phyloP scores from a whole-genome alignment of 2,329 filamentous ascomycete species.

The Proliferodiscus dingleyae region DNA sequence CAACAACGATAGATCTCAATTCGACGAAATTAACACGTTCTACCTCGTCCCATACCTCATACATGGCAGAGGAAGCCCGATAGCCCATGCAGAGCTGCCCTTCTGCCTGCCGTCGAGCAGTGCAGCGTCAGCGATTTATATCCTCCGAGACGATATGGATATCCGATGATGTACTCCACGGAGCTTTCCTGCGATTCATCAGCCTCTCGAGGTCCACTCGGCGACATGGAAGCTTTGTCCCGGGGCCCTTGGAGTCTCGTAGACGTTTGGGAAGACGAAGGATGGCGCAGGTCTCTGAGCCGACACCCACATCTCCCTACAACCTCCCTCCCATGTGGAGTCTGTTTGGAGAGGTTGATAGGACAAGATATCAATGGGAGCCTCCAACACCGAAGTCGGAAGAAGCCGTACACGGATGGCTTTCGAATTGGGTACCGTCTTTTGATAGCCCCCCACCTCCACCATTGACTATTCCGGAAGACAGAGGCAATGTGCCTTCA shows the following conservation, averaged over 20 bases:
- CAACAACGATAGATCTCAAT: background rate
- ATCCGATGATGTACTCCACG: constrained; percentile 49
- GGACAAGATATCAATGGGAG: constrained; percentile 29
- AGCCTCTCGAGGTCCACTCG: constrained; percentile 27
- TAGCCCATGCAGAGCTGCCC: constrained; percentile 42
- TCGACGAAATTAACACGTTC: background rate
- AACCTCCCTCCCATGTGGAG: constrained; percentile 18
- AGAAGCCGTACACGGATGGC: background rate
- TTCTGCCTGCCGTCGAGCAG: constrained; percentile 46
- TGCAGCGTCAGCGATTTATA: constrained; percentile 37
- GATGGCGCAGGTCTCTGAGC: constrained; percentile 28
- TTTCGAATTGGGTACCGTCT: constrained; percentile 15
- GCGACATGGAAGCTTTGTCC: constrained; percentile 33
- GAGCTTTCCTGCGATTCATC: constrained; percentile 45
- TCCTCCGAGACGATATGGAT: constrained; percentile 51
- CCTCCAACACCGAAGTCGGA: constrained; percentile 20
- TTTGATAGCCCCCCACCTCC: background rate
- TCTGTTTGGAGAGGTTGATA: constrained; percentile 21
- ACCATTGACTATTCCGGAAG: background rate
- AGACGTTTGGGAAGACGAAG: constrained; percentile 31
- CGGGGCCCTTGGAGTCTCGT: constrained; percentile 32
- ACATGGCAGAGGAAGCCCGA: constrained; percentile 9
- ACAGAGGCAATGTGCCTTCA: background rate
- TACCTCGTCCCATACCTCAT: background rate
- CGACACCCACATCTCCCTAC: constrained; percentile 12